Evolutionary conservation across 164 flowering plant species (phyloP).

Genomic region (Vitis cinerea): DNA sequence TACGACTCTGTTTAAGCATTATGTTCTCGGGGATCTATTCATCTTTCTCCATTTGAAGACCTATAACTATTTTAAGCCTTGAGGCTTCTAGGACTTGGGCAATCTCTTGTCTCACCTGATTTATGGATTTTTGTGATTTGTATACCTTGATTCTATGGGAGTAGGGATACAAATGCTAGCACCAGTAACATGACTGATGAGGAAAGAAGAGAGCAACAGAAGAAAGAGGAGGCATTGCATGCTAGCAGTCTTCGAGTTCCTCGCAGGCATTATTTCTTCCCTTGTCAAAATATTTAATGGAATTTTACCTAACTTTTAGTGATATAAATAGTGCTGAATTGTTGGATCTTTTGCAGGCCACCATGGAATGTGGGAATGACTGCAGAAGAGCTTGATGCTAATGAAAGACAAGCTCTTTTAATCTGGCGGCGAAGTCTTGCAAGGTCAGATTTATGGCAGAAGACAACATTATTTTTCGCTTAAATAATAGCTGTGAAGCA

Average conservation of each 20-base stretch:
- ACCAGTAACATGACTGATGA: constrained; percentile 47
- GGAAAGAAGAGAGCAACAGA: constrained; percentile 66
- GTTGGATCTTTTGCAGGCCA: constrained; percentile 50
- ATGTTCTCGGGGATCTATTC: too few relatives aligned
- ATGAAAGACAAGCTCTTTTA: constrained; percentile 75
- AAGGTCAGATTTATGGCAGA: constrained; percentile 37
- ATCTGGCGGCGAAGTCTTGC: constrained; percentile 89
- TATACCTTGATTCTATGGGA: neutral
- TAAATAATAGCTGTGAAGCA: neutral
- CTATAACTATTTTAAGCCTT: too few relatives aligned
- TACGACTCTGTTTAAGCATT: too few relatives aligned
- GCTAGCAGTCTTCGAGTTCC: constrained; percentile 85
- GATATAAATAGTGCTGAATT: neutral
- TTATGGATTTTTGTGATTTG: too few relatives aligned
- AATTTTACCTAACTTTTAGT: neutral
- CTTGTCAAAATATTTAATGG: neutral
- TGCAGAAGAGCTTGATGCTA: constrained; percentile 77
- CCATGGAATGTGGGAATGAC: constrained; percentile 82
- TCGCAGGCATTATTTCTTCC: constrained; percentile 52
- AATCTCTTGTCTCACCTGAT: too few relatives aligned
- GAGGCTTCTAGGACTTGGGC: too few relatives aligned
- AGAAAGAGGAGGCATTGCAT: constrained; percentile 75
- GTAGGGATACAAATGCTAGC: constrained; percentile 56
- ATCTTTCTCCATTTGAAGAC: too few relatives aligned
- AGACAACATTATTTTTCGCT: neutral